Evolutionary conservation across 768 basidiomycete species (phyloP), one percentile per base, ranked within the genome.

Genomic region (Fomitopsis pulvina): DNA sequence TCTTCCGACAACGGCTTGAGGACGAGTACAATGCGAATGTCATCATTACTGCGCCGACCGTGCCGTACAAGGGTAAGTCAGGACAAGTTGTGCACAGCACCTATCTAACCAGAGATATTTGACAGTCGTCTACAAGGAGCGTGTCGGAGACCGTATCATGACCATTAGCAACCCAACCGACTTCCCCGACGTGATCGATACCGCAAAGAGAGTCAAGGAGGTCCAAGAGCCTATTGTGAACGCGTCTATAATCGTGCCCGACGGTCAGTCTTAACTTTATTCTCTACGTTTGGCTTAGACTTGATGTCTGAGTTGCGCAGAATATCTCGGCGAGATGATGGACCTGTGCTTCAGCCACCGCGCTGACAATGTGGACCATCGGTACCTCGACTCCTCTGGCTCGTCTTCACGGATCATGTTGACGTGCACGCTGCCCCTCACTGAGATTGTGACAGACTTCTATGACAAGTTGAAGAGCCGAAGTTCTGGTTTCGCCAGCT

Each of bases 311-410:
- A 21, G 7, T 39, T 16, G 25, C 26, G 25, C 57, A 92, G 92
- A 91, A 54, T 94, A 92, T 63, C 83, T 96, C 28, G 95, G 95
- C 7, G 86, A 87, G 40, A 93, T 99, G 86, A 94, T 98, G 87
- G 87, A 90, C 34, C 77, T 98, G 1, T 96, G 93, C 63, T 88
- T 82, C 64, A 74, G 78, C 4, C 91, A 89, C 61, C 81, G 96
- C 41, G 95, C 85, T 2, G 80, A 85, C 48, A 80, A 90, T 41
- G 66, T 95, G 46, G 86, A 93, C 32, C 86, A 94, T 67, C 78
- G 78, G 27, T 92, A 94, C 62, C 74, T 97, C 18, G 92, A 95
- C 47, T 65, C 73, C 39, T 74, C 76, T 29, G 70, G 71, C 2
- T 55, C 66, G 9, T 77, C 82, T 16, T 70, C 85, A 7, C 81